Evolutionary conservation across 495 filamentous ascomycete species (phyloP), one percentile per base, ranked within the genome.

Genomic region (Tuber indicum): DNA sequence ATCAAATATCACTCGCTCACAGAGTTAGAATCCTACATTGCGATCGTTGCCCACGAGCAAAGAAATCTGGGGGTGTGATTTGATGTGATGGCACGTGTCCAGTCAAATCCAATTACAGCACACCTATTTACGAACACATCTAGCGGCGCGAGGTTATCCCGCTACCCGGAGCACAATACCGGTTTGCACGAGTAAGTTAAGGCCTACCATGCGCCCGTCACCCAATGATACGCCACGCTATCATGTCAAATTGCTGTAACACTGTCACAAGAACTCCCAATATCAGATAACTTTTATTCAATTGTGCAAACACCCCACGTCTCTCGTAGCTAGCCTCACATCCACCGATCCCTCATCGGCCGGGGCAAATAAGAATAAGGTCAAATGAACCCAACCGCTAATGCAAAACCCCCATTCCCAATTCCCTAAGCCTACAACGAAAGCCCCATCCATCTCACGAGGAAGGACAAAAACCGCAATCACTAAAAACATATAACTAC

Each of bases 341-440:
- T 62, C 12, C 52, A 23, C 19, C 19, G 1, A 62, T 16, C 23
- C 52, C 52, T 52, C 21, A 23, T n/a, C 52, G 32, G 3, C 52
- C 9, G n/a, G 26, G 26, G 58, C 58, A 66, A 36, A 66, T 3
- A 36, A 36, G 17, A 32, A 36, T 19, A 66, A 66, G 36, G 1
- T 26, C 58, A 16, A 66, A 66, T 36, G 58, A 66, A 66, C 58
- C 58, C 58, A 66, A 66, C 58, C 58, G 32, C 58, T 66, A 66
- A 66, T 66, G 58, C 58, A 66, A 66, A 17, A 6, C 58, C 32
- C 26, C 58, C 49, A 12, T 58, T 58, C 26, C 49, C 52, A 32
- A 5, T 62, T 66, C 58, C 58, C 58, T 66, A 66, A 66, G 16
- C 58, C 58, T 66, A 36, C 58, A 66, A 66, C 26, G 26, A 17